Base-by-base conservation (phyloP, 805 yeast species). In the Pichia occidentalis region DNA sequence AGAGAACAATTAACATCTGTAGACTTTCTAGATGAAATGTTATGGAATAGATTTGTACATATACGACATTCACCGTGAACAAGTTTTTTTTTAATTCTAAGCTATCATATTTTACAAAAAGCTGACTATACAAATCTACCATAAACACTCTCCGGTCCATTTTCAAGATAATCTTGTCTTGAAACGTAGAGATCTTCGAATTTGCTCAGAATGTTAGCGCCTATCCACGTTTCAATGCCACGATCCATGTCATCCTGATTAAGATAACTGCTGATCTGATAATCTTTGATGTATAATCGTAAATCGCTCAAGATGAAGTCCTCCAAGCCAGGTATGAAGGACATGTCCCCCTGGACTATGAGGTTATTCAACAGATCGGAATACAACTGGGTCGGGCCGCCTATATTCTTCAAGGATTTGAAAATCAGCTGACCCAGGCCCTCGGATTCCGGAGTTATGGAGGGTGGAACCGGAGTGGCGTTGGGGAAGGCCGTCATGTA, bases 121-220 rank as follows among this genome's bases (percentile, higher is more conserved):
- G 17, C 9, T 7, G 17, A 14, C 14, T 39, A 39, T 11, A 29
- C 24, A 33, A 33, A 39, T 30, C 36, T 33, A 10, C 25, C 24
- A 14, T 30, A 18, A 13, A 39, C 9, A 7, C 8, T 12, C 22
- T 68, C 72, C 45, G 59, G 65, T 21, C 86, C 86, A 41, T 68
- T 65, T 53, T 80, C 86, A 43, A 72, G 75, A 49, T 79, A 80
- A 50, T 80, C 85, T 26, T 71, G 70, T 51, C 72, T 77, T 29
- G 80, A 68, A 24, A 80, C 64, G 61, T 79, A 80, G 64, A 73
- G 64, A 37, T 68, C 77, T 40, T 76, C 78, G 42, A 67, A 68
- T 32, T 67, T 67, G 11, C 82, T 77, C 47, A 80, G 66, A 45
- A 77, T 77, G 40, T 79, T 72, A 1, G 86, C 85, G n/a, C 87